Percentiles rank a stretch among this genome's conserved stretches.
These are phyloP conservation scores for Marchantia polymorpha DNA, from an alignment of 225 moss, liverwort and hornwort species.

Conservation along the genomic window DNA sequence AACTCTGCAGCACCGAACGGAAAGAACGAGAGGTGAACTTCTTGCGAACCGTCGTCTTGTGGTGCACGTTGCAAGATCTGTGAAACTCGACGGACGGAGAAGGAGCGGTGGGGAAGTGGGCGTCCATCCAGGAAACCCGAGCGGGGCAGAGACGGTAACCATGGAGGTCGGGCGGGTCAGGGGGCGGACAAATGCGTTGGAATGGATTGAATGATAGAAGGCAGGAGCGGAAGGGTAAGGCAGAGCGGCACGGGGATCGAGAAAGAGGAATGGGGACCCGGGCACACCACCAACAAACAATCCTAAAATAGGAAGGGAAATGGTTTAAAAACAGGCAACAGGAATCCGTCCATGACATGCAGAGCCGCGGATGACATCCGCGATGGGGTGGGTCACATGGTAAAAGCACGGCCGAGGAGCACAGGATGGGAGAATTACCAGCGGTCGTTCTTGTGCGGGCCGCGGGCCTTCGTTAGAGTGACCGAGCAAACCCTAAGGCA, in stretches of 20 bases:
- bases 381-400: conserved; percentile 3
- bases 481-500: conserved; percentile 15
- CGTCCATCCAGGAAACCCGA: too few species aligned
- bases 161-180: not conserved
- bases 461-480: not conserved
- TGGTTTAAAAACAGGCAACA: not conserved
- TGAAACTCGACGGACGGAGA: not conserved
- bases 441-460: not conserved
- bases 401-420: not conserved
- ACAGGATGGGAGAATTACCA: not conserved
- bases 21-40: too few species aligned
- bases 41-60: too few species aligned
- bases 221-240: not conserved
- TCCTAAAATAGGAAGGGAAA: not conserved
- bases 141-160: too few species aligned
- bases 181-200: not conserved
- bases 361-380: not conserved
- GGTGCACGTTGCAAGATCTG: too few species aligned
- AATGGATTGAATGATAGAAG: not conserved
- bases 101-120: not conserved
- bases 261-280: not conserved
- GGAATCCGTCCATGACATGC: conserved; percentile 8
- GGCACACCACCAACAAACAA: not conserved
- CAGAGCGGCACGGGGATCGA: not conserved
- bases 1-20: too few species aligned